phyloP scores from a whole-genome alignment of 345 rosid genomes.

The Turritis glabra region DNA sequence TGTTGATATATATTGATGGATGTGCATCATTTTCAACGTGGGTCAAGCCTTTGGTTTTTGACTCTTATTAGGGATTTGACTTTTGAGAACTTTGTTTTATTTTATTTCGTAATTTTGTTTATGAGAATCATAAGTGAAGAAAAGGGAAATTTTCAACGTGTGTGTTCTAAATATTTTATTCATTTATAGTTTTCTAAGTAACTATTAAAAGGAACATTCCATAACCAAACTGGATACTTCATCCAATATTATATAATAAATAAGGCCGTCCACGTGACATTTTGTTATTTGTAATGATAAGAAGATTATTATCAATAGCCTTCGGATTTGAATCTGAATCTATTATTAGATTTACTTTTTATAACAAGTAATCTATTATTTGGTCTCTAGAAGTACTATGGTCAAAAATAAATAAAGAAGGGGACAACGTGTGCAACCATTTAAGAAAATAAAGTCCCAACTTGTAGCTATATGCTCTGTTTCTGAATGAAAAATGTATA shows the following conservation, averaged over 20 bases:
- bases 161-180: constrained; percentile 20
- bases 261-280: constrained; percentile 32
- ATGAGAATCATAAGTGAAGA: background rate
- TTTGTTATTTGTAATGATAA: background rate
- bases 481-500: background rate
- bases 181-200: background rate
- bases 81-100: constrained; percentile 11
- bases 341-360: background rate
- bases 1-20: background rate
- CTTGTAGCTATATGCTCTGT: background rate
- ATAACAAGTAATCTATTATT: background rate
- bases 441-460: background rate
- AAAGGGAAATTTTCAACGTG: constrained; percentile 9
- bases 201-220: constrained; percentile 1
- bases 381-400: constrained; percentile 9
- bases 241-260: background rate
- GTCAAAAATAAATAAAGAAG: background rate
- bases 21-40: constrained; percentile 6
- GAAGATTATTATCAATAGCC: constrained; percentile 24
- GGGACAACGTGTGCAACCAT: background rate
- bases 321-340: constrained; percentile 26
- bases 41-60: constrained; percentile 38
- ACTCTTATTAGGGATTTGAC: constrained; percentile 3
- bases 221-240: background rate
- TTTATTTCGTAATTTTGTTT: background rate